Evolutionary conservation across 2,329 filamentous ascomycete genomes (phyloP).

Genomic region (Pestalotiopsis sp.): DNA sequence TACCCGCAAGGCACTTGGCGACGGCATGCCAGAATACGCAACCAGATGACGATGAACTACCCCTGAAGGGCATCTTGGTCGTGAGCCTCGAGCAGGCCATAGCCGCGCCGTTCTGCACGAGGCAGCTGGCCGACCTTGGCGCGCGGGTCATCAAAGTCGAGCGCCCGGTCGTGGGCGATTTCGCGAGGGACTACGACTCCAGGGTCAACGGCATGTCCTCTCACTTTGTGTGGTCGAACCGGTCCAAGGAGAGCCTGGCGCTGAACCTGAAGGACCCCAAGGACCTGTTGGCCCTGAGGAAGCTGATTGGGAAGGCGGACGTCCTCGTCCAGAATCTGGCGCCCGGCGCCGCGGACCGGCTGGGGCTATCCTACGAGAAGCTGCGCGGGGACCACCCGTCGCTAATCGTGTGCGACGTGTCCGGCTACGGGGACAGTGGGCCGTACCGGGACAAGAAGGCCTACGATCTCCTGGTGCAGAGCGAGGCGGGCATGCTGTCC

Average conservation of each 20-base stretch:
- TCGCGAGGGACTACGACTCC: conserved; percentile 53
- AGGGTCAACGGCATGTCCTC: conserved; percentile 52
- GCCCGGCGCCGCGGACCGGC: conserved; percentile 48
- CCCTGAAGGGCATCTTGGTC: conserved; percentile 49
- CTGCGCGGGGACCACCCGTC: conserved; percentile 43
- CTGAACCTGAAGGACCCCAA: conserved; percentile 48
- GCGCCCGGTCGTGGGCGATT: conserved; percentile 53
- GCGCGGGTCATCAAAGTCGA: conserved; percentile 59
- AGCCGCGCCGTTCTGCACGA: conserved; percentile 56
- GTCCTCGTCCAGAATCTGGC: conserved; percentile 58
- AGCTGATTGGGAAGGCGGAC: conserved; percentile 46
- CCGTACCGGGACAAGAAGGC: conserved; percentile 58
- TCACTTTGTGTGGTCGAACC: conserved; percentile 59
- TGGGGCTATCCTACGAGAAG: conserved; percentile 49
- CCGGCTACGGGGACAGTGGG: conserved; percentile 53
- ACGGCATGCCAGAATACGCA: background rate
- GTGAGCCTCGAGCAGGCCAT: conserved; percentile 58
- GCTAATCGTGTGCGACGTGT: conserved; percentile 58
- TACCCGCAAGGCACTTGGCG: background rate
- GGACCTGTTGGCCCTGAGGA: conserved; percentile 46
- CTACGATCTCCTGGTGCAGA: conserved; percentile 58
- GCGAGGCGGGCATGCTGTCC: conserved; percentile 53
- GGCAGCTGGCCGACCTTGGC: conserved; percentile 56
- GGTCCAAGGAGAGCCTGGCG: conserved; percentile 56
- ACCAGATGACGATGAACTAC: conserved; percentile 18